Base-by-base conservation (phyloP, 2,329 filamentous ascomycete genomes). In the Atkinsonella hypoxylon region DNA sequence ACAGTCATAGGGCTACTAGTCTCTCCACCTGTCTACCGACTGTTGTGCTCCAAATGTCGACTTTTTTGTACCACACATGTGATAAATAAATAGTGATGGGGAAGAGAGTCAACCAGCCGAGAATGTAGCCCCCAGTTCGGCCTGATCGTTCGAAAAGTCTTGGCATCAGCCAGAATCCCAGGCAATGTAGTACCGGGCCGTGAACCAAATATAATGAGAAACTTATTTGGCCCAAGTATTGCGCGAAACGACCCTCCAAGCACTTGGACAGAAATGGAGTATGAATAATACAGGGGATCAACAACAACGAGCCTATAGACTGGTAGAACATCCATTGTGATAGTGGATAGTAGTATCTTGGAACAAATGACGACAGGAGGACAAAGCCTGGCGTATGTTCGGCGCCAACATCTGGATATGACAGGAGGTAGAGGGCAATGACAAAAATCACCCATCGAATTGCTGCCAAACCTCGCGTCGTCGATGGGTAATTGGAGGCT, bases 151-250 rank as follows among this genome's bases (percentile, higher is more conserved):
- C 67, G 42, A 70, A 70, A 2, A 70, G 56, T 9, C 66, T 56
- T 5, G 68, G 68, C 67, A 70, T 70, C 42, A 87, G 46, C 53
- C 82, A 71, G 61, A 86, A 80, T 39, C 80, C 81, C 4, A 84
- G 53, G 2, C 71, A 71, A 68, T 74, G 77, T 4, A 85, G 62
- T 1, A 85, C 64, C 0, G 81, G 81, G 0, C 81, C 81, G 57
- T 70, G 68, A 5, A 70, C 59, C 4, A 70, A 65, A 51, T 70
- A 70, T n/a, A 70, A 56, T 1, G 67, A 68, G 58, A 70, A 70
- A 53, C 67, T 70, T 51, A 70, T 59, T 45, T 59, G 62, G 12
- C 68, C 68, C 0, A 70, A 59, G 45, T 70, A 69, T 51, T 70
- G 68, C 11, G 67, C 57, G 6, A 61, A 32, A 0, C 51, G 55